A percentile compares a stretch with the other conserved stretches of the same genome.
Evolutionary conservation across 441 rosid genomes (phyloP).

Genomic region (Erodium moschatum): DNA sequence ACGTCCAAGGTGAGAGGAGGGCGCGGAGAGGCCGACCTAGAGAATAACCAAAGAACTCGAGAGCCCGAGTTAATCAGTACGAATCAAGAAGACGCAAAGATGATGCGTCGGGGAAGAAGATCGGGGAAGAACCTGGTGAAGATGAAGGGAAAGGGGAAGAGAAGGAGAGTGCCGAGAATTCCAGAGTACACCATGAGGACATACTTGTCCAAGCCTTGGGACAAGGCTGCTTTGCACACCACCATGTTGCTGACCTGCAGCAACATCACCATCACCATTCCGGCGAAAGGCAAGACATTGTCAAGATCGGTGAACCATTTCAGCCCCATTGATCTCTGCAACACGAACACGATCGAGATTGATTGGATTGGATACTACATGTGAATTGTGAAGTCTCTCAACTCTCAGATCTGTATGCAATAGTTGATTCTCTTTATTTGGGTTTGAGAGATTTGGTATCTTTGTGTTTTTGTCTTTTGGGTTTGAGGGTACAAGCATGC

Average conservation of each 20-base stretch:
- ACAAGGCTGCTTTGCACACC: constrained; percentile 36
- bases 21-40: not conserved
- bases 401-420: too few species aligned
- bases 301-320: constrained; percentile 16
- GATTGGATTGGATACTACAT: too few species aligned
- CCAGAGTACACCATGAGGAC: constrained; percentile 29
- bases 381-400: too few species aligned
- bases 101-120: too few species aligned
- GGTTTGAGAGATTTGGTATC: too few species aligned
- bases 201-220: constrained; percentile 33
- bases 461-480: too few species aligned
- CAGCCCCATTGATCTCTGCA: too few species aligned
- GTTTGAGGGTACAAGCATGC: constrained; percentile 24
- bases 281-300: not conserved
- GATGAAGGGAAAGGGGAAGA: constrained; percentile 27
- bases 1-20: not conserved
- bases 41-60: not conserved
- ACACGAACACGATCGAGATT: too few species aligned
- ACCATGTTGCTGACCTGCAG: not conserved
- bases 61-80: too few species aligned
- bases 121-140: constrained; percentile 12
- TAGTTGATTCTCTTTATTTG: too few species aligned
- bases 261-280: not conserved
- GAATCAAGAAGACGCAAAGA: too few species aligned
- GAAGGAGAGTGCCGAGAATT: constrained; percentile 26